Base-by-base conservation (phyloP, 345 rosid species). In the Sapria himalayana region DNA sequence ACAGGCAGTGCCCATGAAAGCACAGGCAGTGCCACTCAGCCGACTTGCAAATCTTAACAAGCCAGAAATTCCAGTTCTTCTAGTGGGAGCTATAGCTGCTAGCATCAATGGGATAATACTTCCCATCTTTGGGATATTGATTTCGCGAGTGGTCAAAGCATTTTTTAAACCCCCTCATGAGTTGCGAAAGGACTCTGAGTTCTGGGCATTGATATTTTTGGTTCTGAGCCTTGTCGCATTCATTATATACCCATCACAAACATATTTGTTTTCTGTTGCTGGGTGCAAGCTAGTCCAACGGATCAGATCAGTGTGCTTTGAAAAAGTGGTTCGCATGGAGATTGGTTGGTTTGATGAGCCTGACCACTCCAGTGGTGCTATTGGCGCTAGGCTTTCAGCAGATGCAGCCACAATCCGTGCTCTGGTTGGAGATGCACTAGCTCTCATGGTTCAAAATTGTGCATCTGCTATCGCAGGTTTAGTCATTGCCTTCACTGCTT, bases 241-340 rank as follows among this genome's bases (percentile, higher is more conserved):
- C 7, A 3, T 78, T 3, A 57, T 63, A 0, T 58, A 7, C 38
- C 82, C 97, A 7, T 52, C 51, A 1, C 65, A 52, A 5, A 56
- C 75, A 2, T 72, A 66, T 22, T 67, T 81, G 40, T 85, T 81
- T 58, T 57, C 84, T 0, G 48, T 75, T n/a, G 92, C 93, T 2
- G 86, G 93, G 5, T 56, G 65, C 37, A 85, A 59, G 36, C 27
- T 85, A 22, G 66, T 81, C 52, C 70, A 66, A 48, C 54, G 81
- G 47, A 64, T 85, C 38, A 56, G 92, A 49, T 41, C 78, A 1
- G 59, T 73, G 50, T 81, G 93, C 52, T 85, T 81, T 48, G 74
- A 77, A 74, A 85, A 71, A 62, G 86, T 77, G 27, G 72, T 86
- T 51, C 53, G 25, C 37, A 86, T 81, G 94, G 93, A 86, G 57